Evolutionary conservation across 2,329 filamentous ascomycete genomes (phyloP).

Genomic region (Dactylellina parvicollis): DNA sequence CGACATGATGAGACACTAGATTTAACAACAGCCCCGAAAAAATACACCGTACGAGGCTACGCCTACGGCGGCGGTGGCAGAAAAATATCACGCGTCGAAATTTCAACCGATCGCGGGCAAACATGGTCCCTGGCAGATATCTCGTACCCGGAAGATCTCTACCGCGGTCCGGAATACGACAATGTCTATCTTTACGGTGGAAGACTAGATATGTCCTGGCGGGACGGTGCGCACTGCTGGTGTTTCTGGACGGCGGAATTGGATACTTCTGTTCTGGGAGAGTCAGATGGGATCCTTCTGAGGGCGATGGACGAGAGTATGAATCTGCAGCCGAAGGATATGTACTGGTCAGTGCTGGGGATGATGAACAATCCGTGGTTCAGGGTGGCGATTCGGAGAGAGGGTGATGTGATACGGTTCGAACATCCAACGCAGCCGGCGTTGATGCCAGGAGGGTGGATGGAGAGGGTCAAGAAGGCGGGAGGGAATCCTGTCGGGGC

Average conservation of each 20-base stretch:
- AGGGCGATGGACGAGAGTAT: constrained; percentile 90
- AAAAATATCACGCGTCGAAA: constrained; percentile 80
- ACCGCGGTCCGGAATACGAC: constrained; percentile 72
- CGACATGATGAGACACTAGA: constrained; percentile 76
- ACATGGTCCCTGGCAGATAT: constrained; percentile 81
- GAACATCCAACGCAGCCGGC: constrained; percentile 89
- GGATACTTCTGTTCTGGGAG: constrained; percentile 69
- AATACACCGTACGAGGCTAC: constrained; percentile 67
- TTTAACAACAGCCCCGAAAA: constrained; percentile 18
- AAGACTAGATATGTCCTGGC: constrained; percentile 79
- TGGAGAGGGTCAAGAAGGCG: constrained; percentile 85
- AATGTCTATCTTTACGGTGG: constrained; percentile 76
- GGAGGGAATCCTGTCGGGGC: constrained; percentile 84
- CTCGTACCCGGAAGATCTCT: constrained; percentile 84
- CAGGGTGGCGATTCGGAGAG: constrained; percentile 76
- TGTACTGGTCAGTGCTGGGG: constrained; percentile 94
- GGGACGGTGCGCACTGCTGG: constrained; percentile 88
- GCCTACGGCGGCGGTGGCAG: constrained; percentile 90
- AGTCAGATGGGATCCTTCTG: constrained; percentile 78
- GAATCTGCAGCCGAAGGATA: constrained; percentile 85
- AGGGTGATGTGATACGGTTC: constrained; percentile 72
- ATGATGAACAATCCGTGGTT: constrained; percentile 99
- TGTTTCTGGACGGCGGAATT: constrained; percentile 87
- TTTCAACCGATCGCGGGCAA: constrained; percentile 83
- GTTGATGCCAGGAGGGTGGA: constrained; percentile 83